Conservation (phyloP, 129 eudicot species). For the Arctium lappa region DNA sequence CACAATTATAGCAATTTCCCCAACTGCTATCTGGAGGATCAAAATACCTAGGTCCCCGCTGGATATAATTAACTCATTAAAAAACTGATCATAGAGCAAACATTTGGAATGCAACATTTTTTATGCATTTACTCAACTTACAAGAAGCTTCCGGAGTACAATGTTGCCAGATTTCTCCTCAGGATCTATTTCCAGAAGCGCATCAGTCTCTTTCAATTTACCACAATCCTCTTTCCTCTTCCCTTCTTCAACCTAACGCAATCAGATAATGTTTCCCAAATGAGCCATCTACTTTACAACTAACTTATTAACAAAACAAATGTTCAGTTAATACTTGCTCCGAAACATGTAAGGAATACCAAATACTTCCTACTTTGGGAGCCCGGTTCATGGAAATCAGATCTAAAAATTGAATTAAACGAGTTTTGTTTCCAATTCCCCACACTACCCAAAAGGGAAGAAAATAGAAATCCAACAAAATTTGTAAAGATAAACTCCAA, state of each 20-base stretch:
- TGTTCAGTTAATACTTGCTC: not conserved
- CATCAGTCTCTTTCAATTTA: conserved; percentile 18
- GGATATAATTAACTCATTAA: conserved; percentile 32
- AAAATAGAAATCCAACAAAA: not conserved
- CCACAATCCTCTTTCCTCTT: not conserved
- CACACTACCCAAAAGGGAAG: not conserved
- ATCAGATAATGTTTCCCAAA: not conserved
- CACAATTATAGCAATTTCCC: conserved; percentile 85
- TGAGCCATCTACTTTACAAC: not conserved
- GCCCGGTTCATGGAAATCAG: not conserved
- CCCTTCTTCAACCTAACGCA: conserved; percentile 5
- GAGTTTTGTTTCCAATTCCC: not conserved
- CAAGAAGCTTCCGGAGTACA: conserved; percentile 77
- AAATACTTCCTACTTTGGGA: not conserved
- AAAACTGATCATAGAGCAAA: conserved; percentile 14
- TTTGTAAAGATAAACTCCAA: not conserved
- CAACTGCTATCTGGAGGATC: conserved; percentile 75
- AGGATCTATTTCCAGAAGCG: conserved; percentile 28
- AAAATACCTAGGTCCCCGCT: conserved; percentile 93
- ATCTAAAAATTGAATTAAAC: not conserved
- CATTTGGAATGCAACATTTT: conserved; percentile 10
- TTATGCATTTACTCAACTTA: conserved; percentile 55
- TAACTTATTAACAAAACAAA: not conserved
- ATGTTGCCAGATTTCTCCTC: conserved; percentile 49
- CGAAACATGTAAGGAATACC: not conserved